Conservation (phyloP, 2,329 filamentous ascomycete genomes). For the Fusarium sp. region DNA sequence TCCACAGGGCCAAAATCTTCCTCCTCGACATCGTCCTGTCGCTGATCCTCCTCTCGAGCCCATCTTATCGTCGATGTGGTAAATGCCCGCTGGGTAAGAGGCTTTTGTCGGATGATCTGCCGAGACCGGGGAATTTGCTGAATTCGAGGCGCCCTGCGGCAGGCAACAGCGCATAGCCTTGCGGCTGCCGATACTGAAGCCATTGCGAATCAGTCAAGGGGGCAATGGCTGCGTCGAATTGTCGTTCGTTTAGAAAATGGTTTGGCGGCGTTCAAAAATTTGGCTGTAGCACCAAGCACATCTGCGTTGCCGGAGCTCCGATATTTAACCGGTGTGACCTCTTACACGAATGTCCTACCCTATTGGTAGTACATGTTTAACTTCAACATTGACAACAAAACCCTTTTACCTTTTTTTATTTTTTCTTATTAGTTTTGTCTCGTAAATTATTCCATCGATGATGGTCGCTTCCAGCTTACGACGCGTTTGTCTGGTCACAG, state of each 20-base stretch:
- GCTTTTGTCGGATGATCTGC: slow-evolving; percentile 41
- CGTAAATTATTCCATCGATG: slow-evolving; percentile 9
- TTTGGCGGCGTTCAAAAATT: slow-evolving; percentile 49
- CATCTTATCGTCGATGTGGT: slow-evolving; percentile 48
- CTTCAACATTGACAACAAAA: not conserved
- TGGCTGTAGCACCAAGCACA: slow-evolving; percentile 39
- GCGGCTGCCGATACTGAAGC: slow-evolving; percentile 54
- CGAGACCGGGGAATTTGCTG: slow-evolving; percentile 40
- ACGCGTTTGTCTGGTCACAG: slow-evolving; percentile 81
- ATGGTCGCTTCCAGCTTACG: slow-evolving; percentile 12
- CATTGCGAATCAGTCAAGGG: slow-evolving; percentile 48
- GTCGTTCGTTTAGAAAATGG: slow-evolving; percentile 35
- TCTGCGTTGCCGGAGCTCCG: slow-evolving; percentile 29
- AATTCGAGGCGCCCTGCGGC: slow-evolving; percentile 47
- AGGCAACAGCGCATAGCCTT: slow-evolving; percentile 52
- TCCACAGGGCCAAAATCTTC: slow-evolving; percentile 45
- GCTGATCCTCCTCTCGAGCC: slow-evolving; percentile 38
- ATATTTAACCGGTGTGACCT: slow-evolving; percentile 40
- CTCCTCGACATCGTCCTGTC: slow-evolving; percentile 40
- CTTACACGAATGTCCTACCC: slow-evolving; percentile 26
- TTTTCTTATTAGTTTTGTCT: not conserved
- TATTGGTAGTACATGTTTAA: slow-evolving; percentile 4
- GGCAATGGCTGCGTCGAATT: slow-evolving; percentile 41
- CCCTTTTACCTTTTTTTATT: not conserved
- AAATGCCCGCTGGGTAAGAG: slow-evolving; percentile 45